phyloP scores from a whole-genome alignment of 2,329 filamentous ascomycete genomes.

The Didymella lethalis region DNA sequence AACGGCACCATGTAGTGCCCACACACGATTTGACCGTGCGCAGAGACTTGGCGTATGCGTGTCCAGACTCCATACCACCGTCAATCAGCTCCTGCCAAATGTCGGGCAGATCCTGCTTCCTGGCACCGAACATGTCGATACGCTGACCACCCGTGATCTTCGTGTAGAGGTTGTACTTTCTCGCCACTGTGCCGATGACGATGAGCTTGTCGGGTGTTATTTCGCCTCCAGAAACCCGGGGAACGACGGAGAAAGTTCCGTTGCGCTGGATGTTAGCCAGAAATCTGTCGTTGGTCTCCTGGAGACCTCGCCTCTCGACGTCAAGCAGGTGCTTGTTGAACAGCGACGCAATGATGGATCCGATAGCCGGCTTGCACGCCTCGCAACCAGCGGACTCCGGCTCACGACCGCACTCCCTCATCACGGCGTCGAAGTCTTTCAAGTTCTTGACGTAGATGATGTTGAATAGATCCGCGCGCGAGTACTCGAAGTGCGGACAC shows the following conservation, averaged over 20 bases:
- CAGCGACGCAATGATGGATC: slow-evolving; percentile 79
- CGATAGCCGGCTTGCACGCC: slow-evolving; percentile 83
- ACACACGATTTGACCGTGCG: slow-evolving; percentile 93
- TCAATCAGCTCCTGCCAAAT: slow-evolving; percentile 85
- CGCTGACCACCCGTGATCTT: slow-evolving; percentile 93
- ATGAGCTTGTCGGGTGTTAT: slow-evolving; percentile 88
- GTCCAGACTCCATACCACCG: slow-evolving; percentile 88
- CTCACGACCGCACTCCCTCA: slow-evolving; percentile 78
- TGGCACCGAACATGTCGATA: slow-evolving; percentile 91
- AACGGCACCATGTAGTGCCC: slow-evolving; percentile 89
- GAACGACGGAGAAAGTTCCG: slow-evolving; percentile 88
- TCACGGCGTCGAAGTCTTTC: slow-evolving; percentile 75
- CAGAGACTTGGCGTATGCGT: slow-evolving; percentile 89
- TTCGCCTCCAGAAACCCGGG: slow-evolving; percentile 82
- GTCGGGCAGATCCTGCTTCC: slow-evolving; percentile 81
- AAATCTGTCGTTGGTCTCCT: slow-evolving; percentile 91
- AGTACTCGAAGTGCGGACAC: slow-evolving; percentile 84
- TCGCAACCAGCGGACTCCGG: slow-evolving; percentile 80
- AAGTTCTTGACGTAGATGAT: slow-evolving; percentile 84
- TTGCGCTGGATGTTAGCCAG: slow-evolving; percentile 91
- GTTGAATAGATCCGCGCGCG: slow-evolving; percentile 87
- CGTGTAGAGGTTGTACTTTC: slow-evolving; percentile 83
- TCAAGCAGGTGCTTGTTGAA: slow-evolving; percentile 87
- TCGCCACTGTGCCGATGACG: slow-evolving; percentile 81
- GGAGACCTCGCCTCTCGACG: slow-evolving; percentile 72